Base-by-base conservation (phyloP, 139 green algal genomes). In the Ettlia oleoabundans region DNA sequence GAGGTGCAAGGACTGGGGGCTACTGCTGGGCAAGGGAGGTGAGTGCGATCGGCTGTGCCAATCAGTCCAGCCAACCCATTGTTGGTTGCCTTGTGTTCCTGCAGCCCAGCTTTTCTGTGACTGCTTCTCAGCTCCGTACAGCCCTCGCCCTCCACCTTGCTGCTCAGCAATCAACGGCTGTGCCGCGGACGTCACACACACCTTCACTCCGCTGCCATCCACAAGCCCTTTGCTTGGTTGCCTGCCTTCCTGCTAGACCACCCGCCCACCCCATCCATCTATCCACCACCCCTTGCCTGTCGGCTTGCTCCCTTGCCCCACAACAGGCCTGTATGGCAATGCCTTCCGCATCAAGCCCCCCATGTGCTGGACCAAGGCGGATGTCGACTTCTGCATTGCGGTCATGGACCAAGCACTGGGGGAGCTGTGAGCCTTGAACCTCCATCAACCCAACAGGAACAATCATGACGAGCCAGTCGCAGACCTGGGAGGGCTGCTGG, bases 271-370 rank as follows among this genome's bases (percentile, higher is more conserved):
- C 15, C 55, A 28, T 22, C 18, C 55, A 28, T 22, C 15, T 5
- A 28, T 9, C 55, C 55, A 15, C 21, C 55, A 15, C 67, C 40
- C 67, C 13, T 41, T 30, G 19, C 32, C 2, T 43, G 43, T n/a
- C 24, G 18, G 21, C 13, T n/a, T 7, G 18, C 58, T 21, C 7
- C 58, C 24, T 7, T n/a, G 21, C 70, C 28, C 43, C 67, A 30
- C 35, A 33, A 18, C 74, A 70, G 78, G 96, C 2, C 76, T 98
- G 86, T 42, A 95, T 58, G 97, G 97, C 80, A 99, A 98, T 79
- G 97, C 98, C 1, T 98, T 99, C 91, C 92, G 97, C 43, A 97
- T 99, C 87, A 99, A 99, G 91, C 97, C 97, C 10, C 97, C 97
- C 38, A 99, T 99, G 96, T 99, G 97, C 90, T 95, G 98, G 87